A percentile compares a stretch with the other conserved stretches of the same genome.
phyloP scores from a whole-genome alignment of 768 basidiomycete genomes.

The Boletellus sp. region DNA sequence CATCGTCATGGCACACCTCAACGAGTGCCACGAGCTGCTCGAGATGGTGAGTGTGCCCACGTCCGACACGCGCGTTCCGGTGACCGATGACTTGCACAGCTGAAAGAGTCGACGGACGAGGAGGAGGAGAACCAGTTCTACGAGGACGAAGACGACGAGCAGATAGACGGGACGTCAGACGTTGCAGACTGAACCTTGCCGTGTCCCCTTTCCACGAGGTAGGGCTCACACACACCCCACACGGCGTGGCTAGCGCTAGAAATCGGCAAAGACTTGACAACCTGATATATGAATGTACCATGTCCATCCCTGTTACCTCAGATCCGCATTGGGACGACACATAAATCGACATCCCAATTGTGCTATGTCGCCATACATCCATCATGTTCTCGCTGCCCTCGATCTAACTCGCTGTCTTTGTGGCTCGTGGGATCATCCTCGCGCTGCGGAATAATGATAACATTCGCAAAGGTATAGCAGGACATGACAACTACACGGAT shows the following conservation, averaged over 20 bases:
- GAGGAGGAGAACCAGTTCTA: conserved; percentile 58
- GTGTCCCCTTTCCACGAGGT: neutral
- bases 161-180: conserved; percentile 13
- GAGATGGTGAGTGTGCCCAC: conserved; percentile 67
- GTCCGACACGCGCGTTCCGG: neutral
- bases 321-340: too few species aligned
- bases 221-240: too few species aligned
- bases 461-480: conserved; percentile 27
- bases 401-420: too few species aligned
- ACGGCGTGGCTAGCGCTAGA: too few species aligned
- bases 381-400: too few species aligned
- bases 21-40: conserved; percentile 92
- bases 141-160: conserved; percentile 46
- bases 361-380: too few species aligned
- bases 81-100: conserved; percentile 26
- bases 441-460: conserved; percentile 27
- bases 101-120: conserved; percentile 81
- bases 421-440: neutral
- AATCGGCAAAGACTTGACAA: too few species aligned
- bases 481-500: conserved; percentile 18
- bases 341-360: too few species aligned
- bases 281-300: neutral
- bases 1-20: conserved; percentile 91
- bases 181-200: conserved; percentile 7
- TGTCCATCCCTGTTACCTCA: neutral